These are phyloP conservation scores for Durotheca rogersii DNA, from an alignment of 495 filamentous ascomycete genomes.

Conservation along the genomic window DNA sequence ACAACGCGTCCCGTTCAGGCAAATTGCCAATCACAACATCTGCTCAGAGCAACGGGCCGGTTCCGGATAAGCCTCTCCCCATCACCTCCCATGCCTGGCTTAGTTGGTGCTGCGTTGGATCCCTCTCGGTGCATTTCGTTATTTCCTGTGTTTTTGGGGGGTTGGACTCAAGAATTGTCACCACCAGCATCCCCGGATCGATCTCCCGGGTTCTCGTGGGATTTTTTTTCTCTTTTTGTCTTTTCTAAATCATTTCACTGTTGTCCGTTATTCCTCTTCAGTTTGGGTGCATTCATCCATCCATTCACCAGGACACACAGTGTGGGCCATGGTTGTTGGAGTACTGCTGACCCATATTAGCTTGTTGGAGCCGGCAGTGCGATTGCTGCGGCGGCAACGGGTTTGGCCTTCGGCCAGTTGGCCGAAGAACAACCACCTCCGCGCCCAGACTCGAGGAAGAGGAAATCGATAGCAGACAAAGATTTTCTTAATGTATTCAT, in stretches of 20 bases:
- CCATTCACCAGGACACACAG: not conserved
- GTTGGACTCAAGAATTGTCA: too few species aligned
- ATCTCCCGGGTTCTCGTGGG: too few species aligned
- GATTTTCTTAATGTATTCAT: slow-evolving; percentile 37
- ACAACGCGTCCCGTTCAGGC: slow-evolving; percentile 7
- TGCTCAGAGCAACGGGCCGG: slow-evolving; percentile 1
- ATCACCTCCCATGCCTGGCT: too few species aligned
- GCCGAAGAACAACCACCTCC: slow-evolving; percentile 21
- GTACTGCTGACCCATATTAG: slow-evolving; percentile 37
- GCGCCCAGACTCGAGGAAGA: slow-evolving; percentile 41
- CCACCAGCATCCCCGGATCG: too few species aligned
- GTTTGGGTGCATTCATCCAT: too few species aligned
- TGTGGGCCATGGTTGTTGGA: slow-evolving; percentile 11
- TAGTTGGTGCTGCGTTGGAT: too few species aligned
- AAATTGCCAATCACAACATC: slow-evolving; percentile 4
- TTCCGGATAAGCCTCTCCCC: not conserved
- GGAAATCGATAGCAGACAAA: slow-evolving; percentile 46
- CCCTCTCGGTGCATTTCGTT: not conserved
- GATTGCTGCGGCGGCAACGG: slow-evolving; percentile 59
- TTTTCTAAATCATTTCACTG: not conserved
- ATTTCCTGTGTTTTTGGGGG: not conserved
- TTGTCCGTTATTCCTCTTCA: too few species aligned
- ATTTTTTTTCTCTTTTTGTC: slow-evolving; percentile 4
- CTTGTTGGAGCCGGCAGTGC: slow-evolving; percentile 60
- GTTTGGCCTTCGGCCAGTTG: slow-evolving; percentile 55